Evolutionary conservation across 1,284 basidiomycete species (phyloP), one percentile per base, ranked within the genome.

Genomic region (Pterulicium gracile): DNA sequence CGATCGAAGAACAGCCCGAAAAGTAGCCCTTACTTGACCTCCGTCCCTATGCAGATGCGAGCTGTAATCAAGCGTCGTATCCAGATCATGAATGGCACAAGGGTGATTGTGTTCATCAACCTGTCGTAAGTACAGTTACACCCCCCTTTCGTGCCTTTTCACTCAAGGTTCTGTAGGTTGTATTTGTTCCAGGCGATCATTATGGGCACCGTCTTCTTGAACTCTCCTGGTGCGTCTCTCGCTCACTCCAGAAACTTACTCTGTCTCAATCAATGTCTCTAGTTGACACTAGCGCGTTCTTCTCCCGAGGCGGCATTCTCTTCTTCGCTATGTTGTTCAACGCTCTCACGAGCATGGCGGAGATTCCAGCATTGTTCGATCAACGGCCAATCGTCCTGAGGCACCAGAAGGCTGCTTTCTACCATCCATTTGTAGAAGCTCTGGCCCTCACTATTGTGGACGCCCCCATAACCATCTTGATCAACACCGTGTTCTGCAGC

Each of bases 381-480:
- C 67, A 73, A 52, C 72, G 83, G 24, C 76, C 77, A 0, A 82
- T 88, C 22, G 61, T 85, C 10, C 66, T 65, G 34, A 73, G 70
- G 2, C 75, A 75, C 47, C 54, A 67, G 44, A 69, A 67, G 44
- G 70, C 69, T 4, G 75, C 74, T 1, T 66, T 78, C 64, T 77
- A 77, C 48, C 71, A 73, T 42, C 75, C 75, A 0, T 72, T 72
- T 50, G 60, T 69, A 0, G 75, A 77, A 54, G 70, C 72, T 1
- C 58, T 82, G 18, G 77, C 81, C 7, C 62, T 79, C 42, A 78
- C 77, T 1, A 51, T 83, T 4, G 76, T 79, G 35, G 80, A 81
- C 49, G 58, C 80, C 17, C 80, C 80, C 0, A 64, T 79, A 45
- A 70, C 71, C 3, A 58, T 79, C 49, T 27, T 62, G 13, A 70